Percentiles rank a stretch among this genome's conserved stretches.
These are phyloP conservation scores for Simmondsia chinensis DNA, from an alignment of 148 eudicot species.

Conservation along the genomic window DNA sequence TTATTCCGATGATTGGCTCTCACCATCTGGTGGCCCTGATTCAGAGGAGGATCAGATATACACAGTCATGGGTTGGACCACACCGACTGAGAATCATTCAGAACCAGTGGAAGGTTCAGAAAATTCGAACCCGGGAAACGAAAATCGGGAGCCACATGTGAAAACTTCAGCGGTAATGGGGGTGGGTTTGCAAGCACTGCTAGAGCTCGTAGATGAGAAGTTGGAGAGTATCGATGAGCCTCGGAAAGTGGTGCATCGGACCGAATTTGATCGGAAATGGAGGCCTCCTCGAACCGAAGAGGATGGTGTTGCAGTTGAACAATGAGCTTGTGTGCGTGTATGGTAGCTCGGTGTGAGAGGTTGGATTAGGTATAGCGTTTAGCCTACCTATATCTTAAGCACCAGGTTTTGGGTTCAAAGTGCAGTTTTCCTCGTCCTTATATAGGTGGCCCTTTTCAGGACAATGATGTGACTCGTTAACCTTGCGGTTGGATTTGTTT, in stretches of 20 bases:
- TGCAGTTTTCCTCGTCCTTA: no score
- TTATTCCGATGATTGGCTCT: conserved; percentile 37
- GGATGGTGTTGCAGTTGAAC: conserved; percentile 36
- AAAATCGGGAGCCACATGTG: conserved; percentile 30
- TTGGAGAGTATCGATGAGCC: conserved; percentile 19
- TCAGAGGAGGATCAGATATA: conserved; percentile 20
- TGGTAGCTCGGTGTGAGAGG: no score
- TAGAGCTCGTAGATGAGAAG: conserved; percentile 68
- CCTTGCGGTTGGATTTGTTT: no score
- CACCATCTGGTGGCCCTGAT: conserved; percentile 17
- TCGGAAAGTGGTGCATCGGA: conserved; percentile 29
- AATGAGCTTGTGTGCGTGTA: no score
- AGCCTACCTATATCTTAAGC: no score
- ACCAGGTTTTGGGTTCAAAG: no score
- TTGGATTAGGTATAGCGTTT: no score
- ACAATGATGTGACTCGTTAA: no score
- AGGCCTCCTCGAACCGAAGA: conserved; percentile 56
- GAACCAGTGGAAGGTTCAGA: conserved; percentile 5
- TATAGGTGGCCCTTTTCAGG: no score
- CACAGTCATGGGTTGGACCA: conserved; percentile 21
- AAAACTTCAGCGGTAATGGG: conserved; percentile 68
- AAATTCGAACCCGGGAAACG: conserved; percentile 14
- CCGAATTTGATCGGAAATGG: conserved; percentile 56
- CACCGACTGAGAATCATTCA: conserved; percentile 14
- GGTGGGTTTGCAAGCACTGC: conserved; percentile 79